Percentiles rank a stretch among this genome's conserved stretches.
Conservation (phyloP, 495 filamentous ascomycete species). For the Venustampulla echinocandica region DNA sequence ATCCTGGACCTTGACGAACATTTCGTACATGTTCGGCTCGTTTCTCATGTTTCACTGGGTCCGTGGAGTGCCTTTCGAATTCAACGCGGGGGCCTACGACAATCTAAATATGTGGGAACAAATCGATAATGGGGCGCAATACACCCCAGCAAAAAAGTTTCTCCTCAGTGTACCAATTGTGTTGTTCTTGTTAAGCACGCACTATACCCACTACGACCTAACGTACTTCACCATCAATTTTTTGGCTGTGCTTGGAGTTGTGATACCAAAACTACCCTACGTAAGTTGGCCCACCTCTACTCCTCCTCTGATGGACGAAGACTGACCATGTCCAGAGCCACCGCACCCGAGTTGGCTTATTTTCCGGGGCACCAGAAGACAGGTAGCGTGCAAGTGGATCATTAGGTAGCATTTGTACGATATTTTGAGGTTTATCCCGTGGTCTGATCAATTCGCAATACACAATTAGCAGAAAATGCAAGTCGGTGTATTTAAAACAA, state of each 20-base stretch:
- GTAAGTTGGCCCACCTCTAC: slow-evolving; percentile 45
- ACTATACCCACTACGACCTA: slow-evolving; percentile 96
- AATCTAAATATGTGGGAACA: slow-evolving; percentile 99
- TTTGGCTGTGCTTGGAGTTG: slow-evolving; percentile 78
- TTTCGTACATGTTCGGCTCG: slow-evolving; percentile 96
- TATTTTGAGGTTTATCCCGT: slow-evolving; percentile 12
- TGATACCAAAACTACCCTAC: slow-evolving; percentile 91
- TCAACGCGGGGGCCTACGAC: slow-evolving; percentile 98
- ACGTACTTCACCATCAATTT: slow-evolving; percentile 96
- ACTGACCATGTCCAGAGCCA: slow-evolving; percentile 44
- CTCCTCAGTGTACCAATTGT: slow-evolving; percentile 87
- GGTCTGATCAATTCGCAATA: slow-evolving; percentile 13
- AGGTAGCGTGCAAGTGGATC: slow-evolving; percentile 21
- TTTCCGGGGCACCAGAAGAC: slow-evolving; percentile 53
- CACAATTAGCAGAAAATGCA: slow-evolving; percentile 8
- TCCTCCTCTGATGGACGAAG: neutral
- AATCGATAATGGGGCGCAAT: slow-evolving; percentile 98
- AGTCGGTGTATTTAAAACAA: slow-evolving; percentile 17
- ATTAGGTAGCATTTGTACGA: slow-evolving; percentile 23
- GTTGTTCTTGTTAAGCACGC: slow-evolving; percentile 91
- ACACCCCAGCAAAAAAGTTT: slow-evolving; percentile 98
- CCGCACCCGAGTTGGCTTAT: slow-evolving; percentile 60
- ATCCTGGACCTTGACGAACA: slow-evolving; percentile 97
- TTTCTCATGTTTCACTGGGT: slow-evolving; percentile 99
- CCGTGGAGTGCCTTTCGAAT: slow-evolving; percentile 95